Conservation (phyloP, 306 rosid species). For the Vachellia collinsii region DNA sequence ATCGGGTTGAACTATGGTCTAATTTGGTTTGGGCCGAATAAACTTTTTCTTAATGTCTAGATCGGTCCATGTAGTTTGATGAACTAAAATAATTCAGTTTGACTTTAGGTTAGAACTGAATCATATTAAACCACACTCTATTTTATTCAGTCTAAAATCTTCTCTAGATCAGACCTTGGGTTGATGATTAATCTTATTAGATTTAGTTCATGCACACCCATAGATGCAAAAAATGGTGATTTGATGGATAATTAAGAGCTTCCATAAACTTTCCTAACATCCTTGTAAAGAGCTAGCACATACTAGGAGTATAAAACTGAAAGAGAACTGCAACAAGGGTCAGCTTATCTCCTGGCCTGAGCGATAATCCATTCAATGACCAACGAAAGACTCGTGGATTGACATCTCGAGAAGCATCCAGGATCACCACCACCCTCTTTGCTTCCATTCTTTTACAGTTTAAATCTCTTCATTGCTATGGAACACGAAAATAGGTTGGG, state of each 20-base stretch:
- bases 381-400: constrained; percentile 48
- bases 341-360: constrained; percentile 63
- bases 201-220: no score
- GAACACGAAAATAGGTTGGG: constrained; percentile 10
- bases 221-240: background rate
- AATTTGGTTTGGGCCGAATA: no score
- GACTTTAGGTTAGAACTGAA: no score
- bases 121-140: no score
- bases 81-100: no score
- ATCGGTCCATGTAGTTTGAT: no score
- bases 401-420: constrained; percentile 61
- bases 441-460: constrained; percentile 33
- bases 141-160: no score
- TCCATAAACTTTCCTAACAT: constrained; percentile 42
- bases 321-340: constrained; percentile 66
- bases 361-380: constrained; percentile 54
- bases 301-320: constrained; percentile 69
- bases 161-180: no score
- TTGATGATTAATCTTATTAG: no score
- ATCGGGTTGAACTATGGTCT: no score
- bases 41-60: no score
- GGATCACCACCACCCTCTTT: constrained; percentile 68
- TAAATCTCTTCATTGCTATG: background rate
- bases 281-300: constrained; percentile 44
- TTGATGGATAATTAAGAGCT: background rate